Evolutionary conservation across 805 yeast species (phyloP).

Genomic region (Brettanomyces anomalus): DNA sequence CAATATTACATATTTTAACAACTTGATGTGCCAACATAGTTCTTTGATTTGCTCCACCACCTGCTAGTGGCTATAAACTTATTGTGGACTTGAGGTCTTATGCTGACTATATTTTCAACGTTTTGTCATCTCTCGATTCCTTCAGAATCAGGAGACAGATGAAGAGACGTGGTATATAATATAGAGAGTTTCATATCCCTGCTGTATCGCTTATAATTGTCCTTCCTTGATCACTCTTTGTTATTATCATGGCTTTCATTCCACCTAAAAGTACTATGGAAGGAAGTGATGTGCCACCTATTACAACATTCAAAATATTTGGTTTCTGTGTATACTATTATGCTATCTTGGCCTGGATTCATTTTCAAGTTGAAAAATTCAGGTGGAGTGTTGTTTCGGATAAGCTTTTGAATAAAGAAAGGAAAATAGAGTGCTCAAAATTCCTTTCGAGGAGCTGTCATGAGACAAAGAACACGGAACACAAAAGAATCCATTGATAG

Average conservation of each 20-base stretch:
- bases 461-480: conserved; percentile 23
- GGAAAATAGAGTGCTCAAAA: conserved; percentile 32
- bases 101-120: conserved; percentile 70
- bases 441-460: conserved; percentile 19
- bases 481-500: background rate
- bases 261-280: conserved; percentile 32
- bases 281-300: conserved; percentile 34
- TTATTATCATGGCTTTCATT: conserved; percentile 33
- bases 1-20: conserved; percentile 62
- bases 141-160: conserved; percentile 33
- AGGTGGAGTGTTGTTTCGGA: conserved; percentile 25
- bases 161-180: conserved; percentile 26
- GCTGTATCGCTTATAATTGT: conserved; percentile 26
- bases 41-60: conserved; percentile 72
- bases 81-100: conserved; percentile 72
- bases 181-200: conserved; percentile 26
- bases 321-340: conserved; percentile 27
- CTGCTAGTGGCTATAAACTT: conserved; percentile 83
- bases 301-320: conserved; percentile 28
- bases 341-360: conserved; percentile 27
- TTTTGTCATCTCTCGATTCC: conserved; percentile 54
- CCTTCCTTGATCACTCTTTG: conserved; percentile 27
- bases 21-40: conserved; percentile 71
- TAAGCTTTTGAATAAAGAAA: conserved; percentile 28
- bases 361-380: conserved; percentile 27